Conservation (phyloP, 352 stramenopile genomes). For the Phytophthora meadii region DNA sequence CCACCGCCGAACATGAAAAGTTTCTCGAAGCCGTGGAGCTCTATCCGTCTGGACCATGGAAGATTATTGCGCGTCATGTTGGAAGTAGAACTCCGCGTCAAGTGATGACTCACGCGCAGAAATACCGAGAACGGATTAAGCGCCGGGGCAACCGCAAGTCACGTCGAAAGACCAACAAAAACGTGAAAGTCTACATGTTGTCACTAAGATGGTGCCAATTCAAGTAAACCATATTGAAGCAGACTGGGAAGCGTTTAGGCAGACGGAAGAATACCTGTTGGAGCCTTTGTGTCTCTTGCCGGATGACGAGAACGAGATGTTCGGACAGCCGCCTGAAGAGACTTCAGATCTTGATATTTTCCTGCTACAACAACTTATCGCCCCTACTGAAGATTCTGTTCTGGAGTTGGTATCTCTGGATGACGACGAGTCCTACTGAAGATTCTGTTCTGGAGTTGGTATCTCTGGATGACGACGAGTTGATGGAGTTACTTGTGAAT, state of each 20-base stretch:
- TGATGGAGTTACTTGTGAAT: conserved; percentile 15
- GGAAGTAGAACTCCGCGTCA: conserved; percentile 37
- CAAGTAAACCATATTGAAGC: not conserved
- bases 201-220: not conserved
- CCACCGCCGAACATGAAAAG: conserved; percentile 41
- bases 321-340: not conserved
- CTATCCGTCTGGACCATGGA: conserved; percentile 39
- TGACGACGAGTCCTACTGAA: too few relatives aligned
- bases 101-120: conserved; percentile 49
- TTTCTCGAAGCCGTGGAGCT: conserved; percentile 45
- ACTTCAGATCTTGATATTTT: not conserved
- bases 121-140: conserved; percentile 47
- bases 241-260: not conserved
- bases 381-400: not conserved
- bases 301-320: not conserved
- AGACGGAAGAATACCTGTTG: not conserved
- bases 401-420: not conserved
- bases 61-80: conserved; percentile 36
- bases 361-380: conserved; percentile 12
- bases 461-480: conserved; percentile 3
- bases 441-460: too few relatives aligned
- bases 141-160: conserved; percentile 7
- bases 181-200: not conserved
- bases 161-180: not conserved
- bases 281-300: conserved; percentile 5